phyloP scores from a whole-genome alignment of 73 alveolate genomes.

The Tetrahymena borealis region DNA sequence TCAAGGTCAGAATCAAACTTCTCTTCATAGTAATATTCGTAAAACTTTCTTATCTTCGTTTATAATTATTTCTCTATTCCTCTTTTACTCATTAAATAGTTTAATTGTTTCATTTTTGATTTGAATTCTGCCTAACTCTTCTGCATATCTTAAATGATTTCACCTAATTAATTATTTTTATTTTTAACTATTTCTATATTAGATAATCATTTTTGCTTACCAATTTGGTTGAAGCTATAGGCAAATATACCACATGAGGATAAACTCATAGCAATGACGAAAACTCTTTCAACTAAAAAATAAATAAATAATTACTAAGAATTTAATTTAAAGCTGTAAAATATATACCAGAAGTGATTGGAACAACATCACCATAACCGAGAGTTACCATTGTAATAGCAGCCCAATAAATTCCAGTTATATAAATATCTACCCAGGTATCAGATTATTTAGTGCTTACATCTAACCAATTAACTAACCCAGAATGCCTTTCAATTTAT shows the following conservation, averaged over 20 bases:
- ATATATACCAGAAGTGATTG: neutral
- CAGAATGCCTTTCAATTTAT: neutral
- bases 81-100: neutral
- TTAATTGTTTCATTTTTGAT: neutral
- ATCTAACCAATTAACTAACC: neutral
- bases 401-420: neutral
- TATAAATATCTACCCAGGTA: neutral
- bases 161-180: too few relatives aligned
- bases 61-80: neutral
- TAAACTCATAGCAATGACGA: neutral
- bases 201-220: too few relatives aligned
- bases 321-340: neutral
- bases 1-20: neutral
- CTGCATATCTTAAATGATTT: neutral
- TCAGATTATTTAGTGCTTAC: neutral
- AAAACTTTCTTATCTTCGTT: neutral
- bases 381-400: neutral
- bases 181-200: too few relatives aligned
- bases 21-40: neutral
- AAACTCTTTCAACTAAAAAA: neutral
- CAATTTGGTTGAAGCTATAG: neutral
- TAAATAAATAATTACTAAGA: neutral
- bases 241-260: neutral
- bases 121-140: neutral
- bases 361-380: neutral